Conservation (phyloP, 2,329 filamentous ascomycete species). For the Talaromyces sp. region DNA sequence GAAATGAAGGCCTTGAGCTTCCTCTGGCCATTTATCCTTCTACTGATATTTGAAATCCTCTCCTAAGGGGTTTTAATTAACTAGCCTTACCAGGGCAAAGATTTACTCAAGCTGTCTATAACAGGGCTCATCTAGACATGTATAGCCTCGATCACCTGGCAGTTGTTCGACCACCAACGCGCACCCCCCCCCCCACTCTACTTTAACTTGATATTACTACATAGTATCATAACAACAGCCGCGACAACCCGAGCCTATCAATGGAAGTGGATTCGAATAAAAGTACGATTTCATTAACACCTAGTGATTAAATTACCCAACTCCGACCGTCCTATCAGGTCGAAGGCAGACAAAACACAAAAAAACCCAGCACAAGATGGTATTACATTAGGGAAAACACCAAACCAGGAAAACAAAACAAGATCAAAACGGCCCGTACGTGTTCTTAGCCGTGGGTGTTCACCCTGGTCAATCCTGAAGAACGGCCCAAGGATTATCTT, state of each 20-base stretch:
- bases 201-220: no score
- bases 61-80: no score
- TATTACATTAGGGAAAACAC: slow-evolving; percentile 27
- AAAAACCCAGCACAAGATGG: slow-evolving; percentile 26
- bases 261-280: slow-evolving; percentile 1
- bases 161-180: no score
- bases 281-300: slow-evolving; percentile 25
- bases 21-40: no score
- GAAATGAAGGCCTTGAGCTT: slow-evolving; percentile 4
- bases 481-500: background rate
- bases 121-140: no score
- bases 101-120: no score
- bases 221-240: no score
- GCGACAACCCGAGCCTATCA: background rate
- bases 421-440: slow-evolving; percentile 2
- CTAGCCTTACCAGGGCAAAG: no score
- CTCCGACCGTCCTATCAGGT: background rate
- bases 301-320: slow-evolving; percentile 24
- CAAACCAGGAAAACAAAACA: slow-evolving; percentile 3
- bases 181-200: no score
- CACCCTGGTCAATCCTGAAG: background rate
- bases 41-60: no score
- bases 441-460: slow-evolving; percentile 5
- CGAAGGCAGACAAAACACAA: slow-evolving; percentile 9
- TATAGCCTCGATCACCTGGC: no score